phyloP scores from a whole-genome alignment of 805 yeast species.

The Wickerhamiella azymoides region DNA sequence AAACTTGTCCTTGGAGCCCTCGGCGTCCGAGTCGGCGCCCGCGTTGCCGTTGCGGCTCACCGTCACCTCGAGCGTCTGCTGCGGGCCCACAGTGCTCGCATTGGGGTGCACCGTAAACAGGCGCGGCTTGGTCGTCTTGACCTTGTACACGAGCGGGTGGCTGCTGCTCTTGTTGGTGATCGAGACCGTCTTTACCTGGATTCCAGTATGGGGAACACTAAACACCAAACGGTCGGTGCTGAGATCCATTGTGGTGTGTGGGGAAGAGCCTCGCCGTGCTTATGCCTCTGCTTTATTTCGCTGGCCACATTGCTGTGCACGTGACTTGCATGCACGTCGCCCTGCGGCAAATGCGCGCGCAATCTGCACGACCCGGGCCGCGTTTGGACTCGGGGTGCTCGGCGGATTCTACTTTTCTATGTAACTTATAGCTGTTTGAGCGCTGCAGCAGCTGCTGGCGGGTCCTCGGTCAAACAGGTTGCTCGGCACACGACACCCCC shows the following conservation, averaged over 20 bases:
- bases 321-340: constrained; percentile 2
- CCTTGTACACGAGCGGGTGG: constrained; percentile 71
- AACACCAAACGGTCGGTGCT: constrained; percentile 1
- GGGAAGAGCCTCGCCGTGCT: too few species aligned
- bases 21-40: constrained; percentile 49
- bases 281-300: background rate
- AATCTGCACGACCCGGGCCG: too few species aligned
- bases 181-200: constrained; percentile 24
- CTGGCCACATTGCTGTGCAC: constrained; percentile 7
- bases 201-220: constrained; percentile 11
- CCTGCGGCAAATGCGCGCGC: background rate
- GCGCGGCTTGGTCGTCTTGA: constrained; percentile 96
- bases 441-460: too few species aligned
- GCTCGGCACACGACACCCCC: too few species aligned
- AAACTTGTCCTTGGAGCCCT: constrained; percentile 83
- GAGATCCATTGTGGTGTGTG: background rate
- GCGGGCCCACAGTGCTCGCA: constrained; percentile 68
- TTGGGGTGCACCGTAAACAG: constrained; percentile 92
- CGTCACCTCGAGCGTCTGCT: constrained; percentile 55
- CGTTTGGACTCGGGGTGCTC: background rate
- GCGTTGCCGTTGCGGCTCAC: constrained; percentile 60
- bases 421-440: too few species aligned
- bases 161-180: constrained; percentile 39
- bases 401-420: too few species aligned
- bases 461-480: too few species aligned